Evolutionary conservation across 73 alveolate genomes (phyloP).

Genomic region (Diophrys sp.): DNA sequence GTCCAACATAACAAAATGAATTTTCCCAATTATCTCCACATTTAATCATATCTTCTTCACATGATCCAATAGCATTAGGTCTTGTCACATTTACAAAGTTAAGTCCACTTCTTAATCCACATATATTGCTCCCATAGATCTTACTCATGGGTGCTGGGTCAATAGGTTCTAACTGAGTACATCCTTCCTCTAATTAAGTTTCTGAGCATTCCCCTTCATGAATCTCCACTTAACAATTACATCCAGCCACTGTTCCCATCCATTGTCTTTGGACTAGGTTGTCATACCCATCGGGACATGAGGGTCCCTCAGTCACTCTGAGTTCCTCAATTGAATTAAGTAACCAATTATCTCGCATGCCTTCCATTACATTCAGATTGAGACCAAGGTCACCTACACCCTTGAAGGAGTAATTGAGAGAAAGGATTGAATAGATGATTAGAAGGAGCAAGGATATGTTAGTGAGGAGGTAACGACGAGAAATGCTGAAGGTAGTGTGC

Average conservation of each 20-base stretch:
- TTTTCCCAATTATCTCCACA: not conserved
- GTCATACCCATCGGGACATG: not conserved
- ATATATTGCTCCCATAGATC: not conserved
- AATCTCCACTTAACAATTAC: not conserved
- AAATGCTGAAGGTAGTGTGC: no score
- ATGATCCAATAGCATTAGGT: not conserved
- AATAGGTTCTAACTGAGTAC: not conserved
- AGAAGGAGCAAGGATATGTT: no score
- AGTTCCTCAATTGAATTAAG: not conserved
- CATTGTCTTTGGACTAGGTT: not conserved
- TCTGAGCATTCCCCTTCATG: not conserved
- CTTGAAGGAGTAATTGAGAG: not conserved
- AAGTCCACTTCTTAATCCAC: not conserved
- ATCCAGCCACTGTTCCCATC: not conserved
- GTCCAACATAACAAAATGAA: not conserved
- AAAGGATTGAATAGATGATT: not conserved
- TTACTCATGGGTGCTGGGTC: not conserved
- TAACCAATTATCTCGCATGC: not conserved
- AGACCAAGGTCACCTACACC: not conserved
- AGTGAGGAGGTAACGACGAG: no score
- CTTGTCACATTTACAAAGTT: not conserved
- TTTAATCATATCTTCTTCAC: not conserved
- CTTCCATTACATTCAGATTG: not conserved
- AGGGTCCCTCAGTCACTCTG: not conserved
- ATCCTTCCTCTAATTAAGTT: not conserved